Percentiles rank a stretch among this genome's conserved stretches.
Conservation (phyloP, 2,329 filamentous ascomycete species). For the Pseudogymnoascus sp. region DNA sequence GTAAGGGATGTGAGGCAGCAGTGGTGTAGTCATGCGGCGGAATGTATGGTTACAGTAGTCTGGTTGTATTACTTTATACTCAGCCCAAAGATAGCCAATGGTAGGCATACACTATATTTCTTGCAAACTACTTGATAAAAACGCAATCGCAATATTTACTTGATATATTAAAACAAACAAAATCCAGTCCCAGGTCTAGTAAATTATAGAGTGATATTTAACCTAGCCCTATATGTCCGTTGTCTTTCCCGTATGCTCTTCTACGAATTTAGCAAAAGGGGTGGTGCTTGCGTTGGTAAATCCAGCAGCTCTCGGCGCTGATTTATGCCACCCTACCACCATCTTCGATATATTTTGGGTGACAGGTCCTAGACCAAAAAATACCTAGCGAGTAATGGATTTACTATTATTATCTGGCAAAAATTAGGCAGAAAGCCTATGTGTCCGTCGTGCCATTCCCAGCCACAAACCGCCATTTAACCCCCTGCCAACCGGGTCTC, state of each 20-base stretch:
- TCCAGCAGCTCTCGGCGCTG: too few species aligned
- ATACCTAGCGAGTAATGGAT: not conserved
- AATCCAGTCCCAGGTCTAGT: too few species aligned
- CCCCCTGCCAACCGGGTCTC: conserved; percentile 19
- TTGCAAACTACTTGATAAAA: not conserved
- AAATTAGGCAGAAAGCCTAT: not conserved
- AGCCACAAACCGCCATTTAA: conserved; percentile 17
- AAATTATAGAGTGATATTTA: too few species aligned
- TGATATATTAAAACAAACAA: too few species aligned
- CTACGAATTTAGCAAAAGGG: too few species aligned
- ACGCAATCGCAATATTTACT: too few species aligned
- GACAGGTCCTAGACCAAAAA: not conserved
- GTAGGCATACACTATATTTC: not conserved
- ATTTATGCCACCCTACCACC: not conserved
- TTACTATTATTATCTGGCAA: not conserved
- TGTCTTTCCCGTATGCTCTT: too few species aligned
- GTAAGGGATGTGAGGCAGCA: not conserved
- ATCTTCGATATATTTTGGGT: not conserved
- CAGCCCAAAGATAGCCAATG: not conserved
- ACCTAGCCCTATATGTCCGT: too few species aligned
- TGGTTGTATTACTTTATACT: not conserved
- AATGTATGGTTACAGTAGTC: not conserved
- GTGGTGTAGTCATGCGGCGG: not conserved
- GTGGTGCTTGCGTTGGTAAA: too few species aligned
- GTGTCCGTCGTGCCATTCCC: not conserved